A percentile compares a stretch with the other conserved stretches of the same genome.
These are phyloP conservation scores for Cystobasidiopsis lactophilus DNA, from an alignment of 768 basidiomycete species.

Conservation along the genomic window DNA sequence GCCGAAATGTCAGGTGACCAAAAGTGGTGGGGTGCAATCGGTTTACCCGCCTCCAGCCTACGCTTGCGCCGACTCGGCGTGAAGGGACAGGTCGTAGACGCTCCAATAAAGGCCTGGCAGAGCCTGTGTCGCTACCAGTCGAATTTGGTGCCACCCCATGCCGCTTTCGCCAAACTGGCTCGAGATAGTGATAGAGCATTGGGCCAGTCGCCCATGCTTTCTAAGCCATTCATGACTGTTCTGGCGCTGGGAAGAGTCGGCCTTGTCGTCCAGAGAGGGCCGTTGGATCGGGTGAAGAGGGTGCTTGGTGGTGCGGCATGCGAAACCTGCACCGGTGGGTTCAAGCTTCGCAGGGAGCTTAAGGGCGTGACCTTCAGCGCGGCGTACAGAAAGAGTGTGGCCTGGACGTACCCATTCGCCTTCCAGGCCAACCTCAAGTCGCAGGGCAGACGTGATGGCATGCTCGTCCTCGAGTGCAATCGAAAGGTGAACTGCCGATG, in stretches of 20 bases:
- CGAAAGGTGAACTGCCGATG: background rate
- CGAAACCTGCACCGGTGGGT: background rate
- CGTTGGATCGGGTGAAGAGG: background rate
- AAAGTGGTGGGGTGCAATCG: too few relatives aligned
- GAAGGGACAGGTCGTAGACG: too few relatives aligned
- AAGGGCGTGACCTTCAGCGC: background rate
- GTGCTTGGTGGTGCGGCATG: background rate
- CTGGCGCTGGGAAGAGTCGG: background rate
- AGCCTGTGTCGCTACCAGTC: too few relatives aligned
- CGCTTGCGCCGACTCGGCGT: too few relatives aligned
- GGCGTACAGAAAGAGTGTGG: background rate
- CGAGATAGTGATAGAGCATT: too few relatives aligned
- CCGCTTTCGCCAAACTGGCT: too few relatives aligned
- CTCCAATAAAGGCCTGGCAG: too few relatives aligned
- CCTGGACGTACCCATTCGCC: background rate
- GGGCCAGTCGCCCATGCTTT: background rate
- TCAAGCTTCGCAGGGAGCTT: background rate
- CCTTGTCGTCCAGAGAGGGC: background rate
- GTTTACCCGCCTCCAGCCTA: too few relatives aligned
- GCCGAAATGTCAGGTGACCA: too few relatives aligned
- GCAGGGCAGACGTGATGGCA: background rate
- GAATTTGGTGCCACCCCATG: too few relatives aligned
- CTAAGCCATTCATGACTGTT: background rate
- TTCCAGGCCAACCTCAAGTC: slow-evolving; percentile 9
- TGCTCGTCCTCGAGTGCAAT: slow-evolving; percentile 10